Base-by-base conservation (phyloP, 2,329 filamentous ascomycete species). In the Stagonosporopsis cucurbitacearum region DNA sequence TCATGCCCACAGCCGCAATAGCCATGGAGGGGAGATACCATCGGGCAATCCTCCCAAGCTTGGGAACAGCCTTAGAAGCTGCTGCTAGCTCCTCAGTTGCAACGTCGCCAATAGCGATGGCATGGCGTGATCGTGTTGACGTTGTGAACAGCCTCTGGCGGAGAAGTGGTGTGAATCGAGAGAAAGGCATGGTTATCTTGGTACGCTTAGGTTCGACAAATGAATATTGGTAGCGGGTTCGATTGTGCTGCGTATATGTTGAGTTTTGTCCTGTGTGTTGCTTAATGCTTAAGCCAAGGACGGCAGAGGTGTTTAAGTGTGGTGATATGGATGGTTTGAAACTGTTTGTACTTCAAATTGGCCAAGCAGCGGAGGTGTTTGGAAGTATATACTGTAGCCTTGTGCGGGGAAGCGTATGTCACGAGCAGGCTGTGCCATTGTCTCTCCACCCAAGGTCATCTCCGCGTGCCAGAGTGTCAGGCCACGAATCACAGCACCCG, bases 11-110 rank as follows among this genome's bases (percentile, higher is more conserved):
- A 57, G 71, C 70, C 41, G 73, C 63, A 33, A 66, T 57, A 22
- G 69, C 71, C 71, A 74, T 74, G 40, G 71, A 66, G 28, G 71
- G 71, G 9, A 74, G 66, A 26, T 64, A 74, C 72, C 72, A 73
- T 67, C 55, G 60, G 54, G 65, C 70, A 53, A 75, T 64, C 19
- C 60, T 65, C 57, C 71, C 72, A 39, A 74, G 67, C 48, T 66
- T 68, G 25, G 69, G 70, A n/a, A 69, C 62, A 25, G 65, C 59
- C 40, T 56, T 64, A 36, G 65, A 51, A 9, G 63, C 58, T 40
- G 64, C 60, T 22, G 65, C 59, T 49, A 72, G 57, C 12, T 69
- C 64, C 55, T 67, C 62, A 39, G 68, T 53, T 40, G 69, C 57
- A 3, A 62, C 60, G 53, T 64, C 58, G 50, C 65, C 55, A 43